Percentiles rank a stretch among this genome's conserved stretches.
These are phyloP conservation scores for Cinnamomum chago DNA, from an alignment of 164 flowering plant species.

Conservation along the genomic window DNA sequence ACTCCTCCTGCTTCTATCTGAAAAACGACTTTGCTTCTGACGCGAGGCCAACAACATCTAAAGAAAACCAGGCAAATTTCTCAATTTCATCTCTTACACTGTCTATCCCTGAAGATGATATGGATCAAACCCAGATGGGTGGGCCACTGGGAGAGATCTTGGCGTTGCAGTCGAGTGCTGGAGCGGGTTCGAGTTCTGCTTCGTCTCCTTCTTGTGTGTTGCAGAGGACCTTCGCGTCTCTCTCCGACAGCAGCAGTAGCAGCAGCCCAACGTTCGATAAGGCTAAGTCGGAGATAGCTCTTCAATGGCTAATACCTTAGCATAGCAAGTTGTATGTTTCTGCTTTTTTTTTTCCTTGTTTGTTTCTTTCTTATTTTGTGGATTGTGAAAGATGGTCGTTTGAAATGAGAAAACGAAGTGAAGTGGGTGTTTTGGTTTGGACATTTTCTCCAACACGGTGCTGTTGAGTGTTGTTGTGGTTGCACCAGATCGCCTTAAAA, in stretches of 20 bases:
- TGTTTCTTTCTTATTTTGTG: too few relatives aligned
- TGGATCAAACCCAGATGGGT: constrained; percentile 24
- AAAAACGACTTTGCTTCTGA: constrained; percentile 19
- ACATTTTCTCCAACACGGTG: too few relatives aligned
- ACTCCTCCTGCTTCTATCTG: constrained; percentile 20
- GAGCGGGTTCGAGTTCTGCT: constrained; percentile 9
- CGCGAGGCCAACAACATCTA: constrained; percentile 7
- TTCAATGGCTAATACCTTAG: constrained; percentile 30
- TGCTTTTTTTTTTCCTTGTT: too few relatives aligned
- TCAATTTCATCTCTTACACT: constrained; percentile 44
- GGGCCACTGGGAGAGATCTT: constrained; percentile 67
- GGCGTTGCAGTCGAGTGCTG: constrained; percentile 47
- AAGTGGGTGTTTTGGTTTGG: too few relatives aligned
- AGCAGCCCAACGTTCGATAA: constrained; percentile 48
- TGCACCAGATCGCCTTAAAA: too few relatives aligned
- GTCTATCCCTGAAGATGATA: constrained; percentile 38
- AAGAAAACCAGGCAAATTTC: constrained; percentile 16
- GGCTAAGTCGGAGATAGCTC: constrained; percentile 27
- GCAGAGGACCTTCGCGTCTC: constrained; percentile 42
- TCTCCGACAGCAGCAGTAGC: constrained; percentile 56
- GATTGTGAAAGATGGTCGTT: too few relatives aligned
- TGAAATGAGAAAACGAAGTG: too few relatives aligned
- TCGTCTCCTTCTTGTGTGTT: constrained; percentile 59
- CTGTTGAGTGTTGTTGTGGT: too few relatives aligned
- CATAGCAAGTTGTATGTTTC: constrained; percentile 11